These are phyloP conservation scores for Triticum monococcum DNA, from an alignment of 176 grass and related monocot species.

Conservation along the genomic window DNA sequence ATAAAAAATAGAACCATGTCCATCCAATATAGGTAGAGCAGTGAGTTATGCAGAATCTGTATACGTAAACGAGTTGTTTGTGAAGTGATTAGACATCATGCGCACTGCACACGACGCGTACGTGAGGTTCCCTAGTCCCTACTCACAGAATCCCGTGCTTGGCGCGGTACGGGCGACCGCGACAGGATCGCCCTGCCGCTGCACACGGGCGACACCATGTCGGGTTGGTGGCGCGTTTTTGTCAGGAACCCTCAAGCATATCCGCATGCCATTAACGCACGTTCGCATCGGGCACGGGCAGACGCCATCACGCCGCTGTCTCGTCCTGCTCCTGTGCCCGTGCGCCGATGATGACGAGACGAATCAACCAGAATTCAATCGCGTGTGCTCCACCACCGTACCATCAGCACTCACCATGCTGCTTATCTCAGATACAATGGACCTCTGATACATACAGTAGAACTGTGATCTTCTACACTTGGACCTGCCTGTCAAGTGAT, in stretches of 20 bases:
- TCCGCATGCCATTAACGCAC: neutral
- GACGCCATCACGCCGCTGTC: neutral
- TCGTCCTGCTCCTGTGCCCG: neutral
- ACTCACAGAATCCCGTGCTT: too few species aligned
- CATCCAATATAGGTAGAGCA: too few species aligned
- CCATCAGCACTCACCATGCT: neutral
- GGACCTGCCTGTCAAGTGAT: neutral
- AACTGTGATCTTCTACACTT: too few species aligned
- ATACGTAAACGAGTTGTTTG: too few species aligned
- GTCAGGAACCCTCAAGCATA: constrained; percentile 13
- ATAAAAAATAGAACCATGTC: too few species aligned
- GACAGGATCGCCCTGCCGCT: neutral
- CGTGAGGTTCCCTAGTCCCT: too few species aligned
- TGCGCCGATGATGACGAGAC: neutral
- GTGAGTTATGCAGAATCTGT: too few species aligned
- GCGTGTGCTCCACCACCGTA: neutral
- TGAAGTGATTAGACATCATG: too few species aligned
- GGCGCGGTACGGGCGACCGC: too few species aligned
- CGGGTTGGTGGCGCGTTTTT: constrained; percentile 19
- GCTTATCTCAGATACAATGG: neutral
- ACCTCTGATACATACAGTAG: too few species aligned
- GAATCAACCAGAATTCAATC: neutral
- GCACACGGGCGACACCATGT: neutral
- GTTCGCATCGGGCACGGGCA: neutral
- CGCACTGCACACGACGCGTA: too few species aligned